Conservation (phyloP, 2,329 filamentous ascomycete genomes). For the Microcyclospora tardicrescens region DNA sequence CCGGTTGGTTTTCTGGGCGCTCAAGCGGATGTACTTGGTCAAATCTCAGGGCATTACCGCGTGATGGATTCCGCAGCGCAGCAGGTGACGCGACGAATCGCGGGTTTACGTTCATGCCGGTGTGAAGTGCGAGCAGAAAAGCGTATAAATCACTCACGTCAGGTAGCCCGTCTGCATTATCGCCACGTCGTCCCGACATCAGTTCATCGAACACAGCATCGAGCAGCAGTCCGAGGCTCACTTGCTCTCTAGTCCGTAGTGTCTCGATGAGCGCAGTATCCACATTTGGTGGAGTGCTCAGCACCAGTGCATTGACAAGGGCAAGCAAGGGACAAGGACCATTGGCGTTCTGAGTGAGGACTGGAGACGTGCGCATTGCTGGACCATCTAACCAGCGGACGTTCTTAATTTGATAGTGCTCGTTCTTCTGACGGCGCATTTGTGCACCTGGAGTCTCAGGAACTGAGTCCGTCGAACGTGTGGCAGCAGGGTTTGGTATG, state of each 20-base stretch:
- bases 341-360: slow-evolving; percentile 85
- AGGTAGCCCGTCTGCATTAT: slow-evolving; percentile 53
- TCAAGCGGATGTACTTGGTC: slow-evolving; percentile 23
- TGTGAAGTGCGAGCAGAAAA: slow-evolving; percentile 80
- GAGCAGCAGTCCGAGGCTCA: slow-evolving; percentile 72
- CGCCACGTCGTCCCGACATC: slow-evolving; percentile 60
- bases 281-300: slow-evolving; percentile 59
- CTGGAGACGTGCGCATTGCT: slow-evolving; percentile 63
- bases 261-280: slow-evolving; percentile 65
- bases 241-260: slow-evolving; percentile 67
- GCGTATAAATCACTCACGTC: slow-evolving; percentile 79
- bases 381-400: slow-evolving; percentile 67
- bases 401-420: slow-evolving; percentile 89
- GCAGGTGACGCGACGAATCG: slow-evolving; percentile 51
- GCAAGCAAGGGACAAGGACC: slow-evolving; percentile 89
- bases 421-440: slow-evolving; percentile 40
- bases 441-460: slow-evolving; percentile 28
- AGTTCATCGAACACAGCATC: slow-evolving; percentile 90
- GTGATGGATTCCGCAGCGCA: slow-evolving; percentile 12
- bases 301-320: slow-evolving; percentile 77
- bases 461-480: slow-evolving; percentile 10
- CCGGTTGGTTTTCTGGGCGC: slow-evolving; percentile 38
- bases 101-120: slow-evolving; percentile 97
- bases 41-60: slow-evolving; percentile 20
- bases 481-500: slow-evolving; percentile 5